These are phyloP conservation scores for Gnaphalium uliginosum DNA, from an alignment of 129 eudicot genomes.

Conservation along the genomic window DNA sequence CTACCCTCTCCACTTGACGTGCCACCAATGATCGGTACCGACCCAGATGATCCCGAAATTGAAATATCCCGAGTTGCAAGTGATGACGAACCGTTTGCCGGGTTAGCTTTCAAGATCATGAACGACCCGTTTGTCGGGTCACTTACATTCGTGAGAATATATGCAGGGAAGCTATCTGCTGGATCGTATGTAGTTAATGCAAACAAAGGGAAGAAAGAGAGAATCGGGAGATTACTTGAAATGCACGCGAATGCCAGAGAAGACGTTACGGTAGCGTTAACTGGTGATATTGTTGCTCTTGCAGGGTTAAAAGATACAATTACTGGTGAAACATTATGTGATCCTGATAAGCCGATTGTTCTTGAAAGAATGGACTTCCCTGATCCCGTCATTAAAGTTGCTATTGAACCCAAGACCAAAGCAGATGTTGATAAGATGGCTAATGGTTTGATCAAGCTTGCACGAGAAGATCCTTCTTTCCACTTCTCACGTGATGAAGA, in stretches of 20 bases:
- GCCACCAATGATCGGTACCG: constrained; percentile 90
- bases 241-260: constrained; percentile 98
- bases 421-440: constrained; percentile 97
- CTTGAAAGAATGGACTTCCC: constrained; percentile 99
- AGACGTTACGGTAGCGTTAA: constrained; percentile 74
- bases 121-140: constrained; percentile 93
- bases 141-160: constrained; percentile 86
- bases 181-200: constrained; percentile 87
- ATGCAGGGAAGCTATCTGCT: constrained; percentile 82
- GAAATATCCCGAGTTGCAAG: constrained; percentile 47
- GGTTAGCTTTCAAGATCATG: constrained; percentile 97
- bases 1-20: constrained; percentile 86
- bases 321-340: constrained; percentile 89
- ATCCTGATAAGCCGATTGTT: constrained; percentile 75
- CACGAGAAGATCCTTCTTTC: constrained; percentile 99
- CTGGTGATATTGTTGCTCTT: constrained; percentile 97
- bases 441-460: constrained; percentile 80
- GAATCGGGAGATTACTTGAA: constrained; percentile 91
- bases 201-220: constrained; percentile 93
- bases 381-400: constrained; percentile 97
- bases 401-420: constrained; percentile 96
- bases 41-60: constrained; percentile 90
- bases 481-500: constrained; percentile 96
- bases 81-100: constrained; percentile 85
- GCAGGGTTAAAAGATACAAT: constrained; percentile 96